phyloP scores from a whole-genome alignment of 2,329 filamentous ascomycete genomes.

The Xylaria sp. region DNA sequence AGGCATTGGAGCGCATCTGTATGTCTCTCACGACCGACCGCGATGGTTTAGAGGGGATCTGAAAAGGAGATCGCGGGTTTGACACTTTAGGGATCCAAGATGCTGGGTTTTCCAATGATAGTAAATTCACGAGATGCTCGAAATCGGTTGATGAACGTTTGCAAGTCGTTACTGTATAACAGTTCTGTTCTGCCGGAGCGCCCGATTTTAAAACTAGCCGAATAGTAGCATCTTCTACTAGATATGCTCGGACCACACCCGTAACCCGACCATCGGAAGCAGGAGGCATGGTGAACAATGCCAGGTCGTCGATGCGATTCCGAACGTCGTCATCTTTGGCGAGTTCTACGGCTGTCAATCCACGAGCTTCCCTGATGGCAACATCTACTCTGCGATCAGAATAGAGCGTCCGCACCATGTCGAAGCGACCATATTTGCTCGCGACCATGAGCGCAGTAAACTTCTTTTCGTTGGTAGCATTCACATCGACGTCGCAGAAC shows the following conservation, averaged over 20 bases:
- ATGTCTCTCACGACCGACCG: slow-evolving; percentile 85
- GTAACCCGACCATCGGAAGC: slow-evolving; percentile 82
- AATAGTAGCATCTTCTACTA: slow-evolving; percentile 94
- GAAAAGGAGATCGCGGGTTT: slow-evolving; percentile 83
- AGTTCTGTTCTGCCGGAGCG: slow-evolving; percentile 78
- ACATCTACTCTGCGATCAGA: slow-evolving; percentile 86
- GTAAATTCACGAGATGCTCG: slow-evolving; percentile 82
- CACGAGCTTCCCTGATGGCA: slow-evolving; percentile 80
- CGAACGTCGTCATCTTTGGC: slow-evolving; percentile 98
- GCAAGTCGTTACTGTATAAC: slow-evolving; percentile 93
- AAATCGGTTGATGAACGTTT: slow-evolving; percentile 88
- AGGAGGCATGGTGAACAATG: slow-evolving; percentile 76
- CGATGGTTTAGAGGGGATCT: slow-evolving; percentile 91
- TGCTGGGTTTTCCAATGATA: slow-evolving; percentile 88
- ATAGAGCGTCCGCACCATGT: slow-evolving; percentile 89
- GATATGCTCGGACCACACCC: slow-evolving; percentile 92
- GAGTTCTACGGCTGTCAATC: slow-evolving; percentile 91
- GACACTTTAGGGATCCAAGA: slow-evolving; percentile 88
- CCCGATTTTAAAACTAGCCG: slow-evolving; percentile 94
- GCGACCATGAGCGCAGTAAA: slow-evolving; percentile 98
- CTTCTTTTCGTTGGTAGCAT: slow-evolving; percentile 90
- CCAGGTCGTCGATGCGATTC: slow-evolving; percentile 93
- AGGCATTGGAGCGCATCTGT: slow-evolving; percentile 84
- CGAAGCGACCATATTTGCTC: slow-evolving; percentile 95
- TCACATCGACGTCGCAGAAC: slow-evolving; percentile 91